Evolutionary conservation across 2,329 filamentous ascomycete genomes (phyloP), one percentile per base, ranked within the genome.

Genomic region (Neonectria ditissima): DNA sequence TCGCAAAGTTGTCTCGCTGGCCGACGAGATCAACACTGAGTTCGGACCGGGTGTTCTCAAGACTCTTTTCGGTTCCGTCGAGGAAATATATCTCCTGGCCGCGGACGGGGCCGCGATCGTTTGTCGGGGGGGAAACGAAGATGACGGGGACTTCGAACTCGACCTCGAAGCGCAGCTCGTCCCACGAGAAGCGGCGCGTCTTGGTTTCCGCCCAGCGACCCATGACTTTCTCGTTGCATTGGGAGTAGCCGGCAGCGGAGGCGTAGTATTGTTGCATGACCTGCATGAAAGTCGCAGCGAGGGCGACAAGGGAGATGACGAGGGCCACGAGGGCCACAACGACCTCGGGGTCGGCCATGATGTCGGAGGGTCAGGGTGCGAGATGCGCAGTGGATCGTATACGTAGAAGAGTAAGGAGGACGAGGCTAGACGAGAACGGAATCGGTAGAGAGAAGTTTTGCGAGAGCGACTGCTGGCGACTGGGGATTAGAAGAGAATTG

Each of bases 191-290:
- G 1, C 69, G 73, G 10, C 83, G 77, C 2, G 74, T 75, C 62
- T 80, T 83, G 18, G 74, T 78, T 1, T 69, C 63, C 20, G 80
- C 77, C 83, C 83, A 86, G 16, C 75, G 73, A 1, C 83, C 82
- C 75, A 84, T 84, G 55, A 84, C 82, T 50, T 80, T 80, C 55
- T 81, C 75, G 63, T 80, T 81, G 68, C 83, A 85, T 56, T 81
- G 81, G 5, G 81, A 76, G 66, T 83, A 85, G 32, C 83, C 83
- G n/a, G 79, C 78, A 0, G 83, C 83, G 10, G 83, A 84, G 0
- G 83, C 79, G 22, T 80, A 80, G 73, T 85, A 85, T 63, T 86
- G 83, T 65, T 85, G 83, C 30, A 82, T 70, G 10, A 84, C 81
- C 66, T 86, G 83, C 65, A 84, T 76, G 11, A 80, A 70, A 1